These are phyloP conservation scores for Trichoderma sp. DNA, from an alignment of 2,329 filamentous ascomycete genomes.

Conservation along the genomic window DNA sequence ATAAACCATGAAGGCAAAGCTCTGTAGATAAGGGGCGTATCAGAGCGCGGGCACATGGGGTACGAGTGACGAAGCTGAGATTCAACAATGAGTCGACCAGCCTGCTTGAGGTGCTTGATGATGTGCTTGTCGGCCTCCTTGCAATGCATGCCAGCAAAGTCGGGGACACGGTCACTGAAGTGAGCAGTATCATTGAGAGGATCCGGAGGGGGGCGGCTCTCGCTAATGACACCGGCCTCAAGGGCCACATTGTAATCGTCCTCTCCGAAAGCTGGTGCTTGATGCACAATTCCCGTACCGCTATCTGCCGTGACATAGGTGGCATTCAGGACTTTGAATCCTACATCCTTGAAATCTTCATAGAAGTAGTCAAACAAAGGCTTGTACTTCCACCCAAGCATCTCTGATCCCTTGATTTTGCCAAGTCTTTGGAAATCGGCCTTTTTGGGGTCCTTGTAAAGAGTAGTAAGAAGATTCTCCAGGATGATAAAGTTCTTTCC, in stretches of 20 bases:
- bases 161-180: constrained; percentile 72
- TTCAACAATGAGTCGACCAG: constrained; percentile 75
- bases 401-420: constrained; percentile 76
- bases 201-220: constrained; percentile 77
- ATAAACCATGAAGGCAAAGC: constrained; percentile 96
- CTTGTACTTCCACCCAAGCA: constrained; percentile 85
- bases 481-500: constrained; percentile 83
- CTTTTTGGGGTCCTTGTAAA: constrained; percentile 96
- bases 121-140: constrained; percentile 92
- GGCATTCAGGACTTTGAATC: constrained; percentile 78
- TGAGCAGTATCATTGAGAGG: constrained; percentile 82
- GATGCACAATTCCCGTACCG: constrained; percentile 91
- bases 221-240: constrained; percentile 72
- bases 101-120: constrained; percentile 79
- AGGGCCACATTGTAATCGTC: constrained; percentile 88
- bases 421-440: constrained; percentile 83
- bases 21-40: constrained; percentile 88
- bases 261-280: constrained; percentile 90
- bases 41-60: constrained; percentile 91
- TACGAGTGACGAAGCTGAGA: constrained; percentile 89
- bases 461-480: constrained; percentile 73
- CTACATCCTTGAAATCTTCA: constrained; percentile 80
- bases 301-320: constrained; percentile 85
- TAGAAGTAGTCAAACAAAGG: constrained; percentile 89
- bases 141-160: constrained; percentile 85